Base-by-base conservation (phyloP, 768 basidiomycete species). In the Stropharia rugosoannulata region DNA sequence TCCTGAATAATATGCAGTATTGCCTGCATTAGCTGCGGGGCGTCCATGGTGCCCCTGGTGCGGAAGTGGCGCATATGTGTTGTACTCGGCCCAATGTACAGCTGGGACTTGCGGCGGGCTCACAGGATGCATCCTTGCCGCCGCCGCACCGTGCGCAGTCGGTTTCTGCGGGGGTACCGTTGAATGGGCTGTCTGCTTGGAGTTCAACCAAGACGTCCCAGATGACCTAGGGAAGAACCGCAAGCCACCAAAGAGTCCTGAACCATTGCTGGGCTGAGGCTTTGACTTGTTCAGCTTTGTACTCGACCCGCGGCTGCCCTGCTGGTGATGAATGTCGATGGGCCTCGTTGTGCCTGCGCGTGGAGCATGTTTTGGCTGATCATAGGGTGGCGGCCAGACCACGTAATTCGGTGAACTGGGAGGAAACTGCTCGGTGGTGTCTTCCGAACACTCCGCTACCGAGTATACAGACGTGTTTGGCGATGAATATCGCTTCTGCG, bases 391-490 rank as follows among this genome's bases (percentile, higher is more conserved):
- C 25, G 57, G 52, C 54, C 58, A 60, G 10, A 38, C 51, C 2
- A 39, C 41, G 38, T 55, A 59, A 15, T 60, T 59, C 15, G 60
- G 60, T 16, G 63, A 64, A 19, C 38, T 59, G 18, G 59, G 58
- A n/a, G 59, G 57, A 47, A 59, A 61, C 36, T 19, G 16, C 27
- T 57, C 43, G 43, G 13, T 52, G 22, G 48, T 51, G 40, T 52
- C 37, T 18, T 48, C 54, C 3, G 53, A 27, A 25, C 46, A 47
- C 40, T 64, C 64, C 13, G 62, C 62, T 37, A 62, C 61, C 12
- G 61, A 56, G 51, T 68, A 68, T 1, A 63, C 53, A n/a, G 67
- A 65, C 10, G 65, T 64, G 44, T 62, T 64, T n/a, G 67, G 65
- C 11, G 64, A 65, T 4, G 67, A 62, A 51, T 66, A 65, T 19